Percentiles rank a stretch among this genome's conserved stretches.
phyloP scores from a whole-genome alignment of 1,139 yeast genomes.

The Diutina rugosa region DNA sequence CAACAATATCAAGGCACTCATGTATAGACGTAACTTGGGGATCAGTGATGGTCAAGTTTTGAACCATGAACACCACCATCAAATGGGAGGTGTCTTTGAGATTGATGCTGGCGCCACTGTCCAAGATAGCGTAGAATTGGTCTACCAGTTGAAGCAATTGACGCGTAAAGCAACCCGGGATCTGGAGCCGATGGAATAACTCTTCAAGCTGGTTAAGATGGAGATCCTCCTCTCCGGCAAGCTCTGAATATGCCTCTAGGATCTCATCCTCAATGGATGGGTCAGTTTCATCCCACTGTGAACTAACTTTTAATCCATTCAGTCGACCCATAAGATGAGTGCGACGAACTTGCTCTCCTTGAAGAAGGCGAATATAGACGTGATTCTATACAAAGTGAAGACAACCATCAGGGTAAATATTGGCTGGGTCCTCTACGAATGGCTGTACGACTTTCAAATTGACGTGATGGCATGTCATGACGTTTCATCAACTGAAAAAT shows the following conservation, averaged over 20 bases:
- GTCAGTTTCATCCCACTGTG: neutral
- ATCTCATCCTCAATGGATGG: neutral
- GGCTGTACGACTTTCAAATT: too few relatives aligned
- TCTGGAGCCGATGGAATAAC: neutral
- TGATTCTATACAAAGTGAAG: too few relatives aligned
- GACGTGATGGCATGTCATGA: too few relatives aligned
- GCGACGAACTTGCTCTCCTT: neutral
- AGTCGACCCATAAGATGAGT: neutral
- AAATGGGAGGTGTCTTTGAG: neutral
- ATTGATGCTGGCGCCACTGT: neutral
- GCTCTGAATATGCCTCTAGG: neutral
- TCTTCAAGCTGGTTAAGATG: neutral
- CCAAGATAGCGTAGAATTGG: neutral
- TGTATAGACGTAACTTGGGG: neutral
- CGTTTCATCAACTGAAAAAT: too few relatives aligned
- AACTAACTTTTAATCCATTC: neutral
- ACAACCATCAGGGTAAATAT: too few relatives aligned
- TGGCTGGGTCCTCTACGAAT: too few relatives aligned
- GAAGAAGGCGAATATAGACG: neutral
- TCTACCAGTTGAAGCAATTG: neutral
- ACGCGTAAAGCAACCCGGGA: neutral
- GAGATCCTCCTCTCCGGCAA: neutral
- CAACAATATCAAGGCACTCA: neutral
- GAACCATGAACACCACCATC: constrained; percentile 1
- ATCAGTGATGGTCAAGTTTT: neutral